Evolutionary conservation across 768 basidiomycete species (phyloP), one percentile per base, ranked within the genome.

Genomic region (Rhodosporidiobolus odoratus): DNA sequence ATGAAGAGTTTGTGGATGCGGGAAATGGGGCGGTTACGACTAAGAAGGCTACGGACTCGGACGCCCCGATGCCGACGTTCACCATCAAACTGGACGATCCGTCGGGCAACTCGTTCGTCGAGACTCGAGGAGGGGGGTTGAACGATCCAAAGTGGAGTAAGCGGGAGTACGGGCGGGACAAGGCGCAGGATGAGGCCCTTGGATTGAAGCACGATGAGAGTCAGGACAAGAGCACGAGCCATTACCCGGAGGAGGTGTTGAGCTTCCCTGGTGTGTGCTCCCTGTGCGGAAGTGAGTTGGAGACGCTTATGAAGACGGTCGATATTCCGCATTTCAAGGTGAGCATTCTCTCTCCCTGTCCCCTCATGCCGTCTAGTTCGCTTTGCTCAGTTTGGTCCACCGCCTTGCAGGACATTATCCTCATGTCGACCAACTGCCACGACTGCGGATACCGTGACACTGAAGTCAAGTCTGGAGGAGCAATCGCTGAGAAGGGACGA

Each of bases 381-480:
- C 25, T 40, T 64, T 27, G 54, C 54, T 19, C 54, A 62, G 37
- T 23, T n/a, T 13, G 23, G 3, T 58, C 27, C 5, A 27, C 21
- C 35, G 30, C 41, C 52, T 13, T 41, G 32, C 72, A 96, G 94
- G 93, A 99, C 75, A 88, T 92, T 65, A 81, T 98, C 63, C 95
- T 98, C 81, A 97, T 97, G 93, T 95, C 95, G 32, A 94, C 94
- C 10, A 97, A 96, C 79, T 98, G 96, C 79, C 91, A 93, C 67
- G 80, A 82, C 61, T 99, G 96, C 79, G 96, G 96, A 2, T 99
- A 98, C 80, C 85, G 91, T 66, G 96, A 99, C 80, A 98, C 94
- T 77, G 96, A 99, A 81, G 89, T 99, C 77, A 99, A 99, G 80
- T 90, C 92, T 9, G 92, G 95, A 30, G 82, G 87, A 3, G 93